These are phyloP conservation scores for Mycena belliarum DNA, from an alignment of 768 basidiomycete species.

Conservation along the genomic window DNA sequence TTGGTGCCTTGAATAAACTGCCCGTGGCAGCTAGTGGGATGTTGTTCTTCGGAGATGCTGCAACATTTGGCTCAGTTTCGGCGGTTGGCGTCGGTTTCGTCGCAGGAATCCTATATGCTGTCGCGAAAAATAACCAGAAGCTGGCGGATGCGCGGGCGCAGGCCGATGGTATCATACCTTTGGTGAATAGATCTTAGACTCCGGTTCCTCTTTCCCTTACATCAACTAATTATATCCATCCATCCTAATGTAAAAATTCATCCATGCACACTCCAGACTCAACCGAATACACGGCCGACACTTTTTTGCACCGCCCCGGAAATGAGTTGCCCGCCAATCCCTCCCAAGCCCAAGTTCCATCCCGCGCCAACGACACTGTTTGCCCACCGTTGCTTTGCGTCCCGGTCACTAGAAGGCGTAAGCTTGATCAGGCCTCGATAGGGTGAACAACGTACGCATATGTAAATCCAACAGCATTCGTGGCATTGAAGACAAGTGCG, in stretches of 20 bases:
- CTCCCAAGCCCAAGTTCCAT: constrained; percentile 75
- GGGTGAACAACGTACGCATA: constrained; percentile 72
- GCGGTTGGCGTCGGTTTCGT: constrained; percentile 89
- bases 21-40: constrained; percentile 99
- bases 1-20: constrained; percentile 95
- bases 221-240: not conserved
- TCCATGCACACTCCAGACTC: no score
- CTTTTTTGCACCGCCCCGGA: constrained; percentile 81
- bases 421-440: not conserved
- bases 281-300: constrained; percentile 71
- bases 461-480: constrained; percentile 95
- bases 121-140: constrained; percentile 93
- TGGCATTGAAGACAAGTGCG: constrained; percentile 94
- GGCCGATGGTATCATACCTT: constrained; percentile 59
- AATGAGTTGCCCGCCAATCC: constrained; percentile 83
- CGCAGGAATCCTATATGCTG: constrained; percentile 88
- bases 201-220: not conserved
- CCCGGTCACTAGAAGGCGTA: constrained; percentile 64
- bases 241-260: not conserved
- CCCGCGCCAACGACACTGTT: constrained; percentile 65
- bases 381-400: constrained; percentile 93
- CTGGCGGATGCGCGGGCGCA: constrained; percentile 63
- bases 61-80: constrained; percentile 85
- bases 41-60: constrained; percentile 92
- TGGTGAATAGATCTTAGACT: constrained; percentile 49